phyloP scores from a whole-genome alignment of 208 protist species.

The Crithidia brevicula region DNA sequence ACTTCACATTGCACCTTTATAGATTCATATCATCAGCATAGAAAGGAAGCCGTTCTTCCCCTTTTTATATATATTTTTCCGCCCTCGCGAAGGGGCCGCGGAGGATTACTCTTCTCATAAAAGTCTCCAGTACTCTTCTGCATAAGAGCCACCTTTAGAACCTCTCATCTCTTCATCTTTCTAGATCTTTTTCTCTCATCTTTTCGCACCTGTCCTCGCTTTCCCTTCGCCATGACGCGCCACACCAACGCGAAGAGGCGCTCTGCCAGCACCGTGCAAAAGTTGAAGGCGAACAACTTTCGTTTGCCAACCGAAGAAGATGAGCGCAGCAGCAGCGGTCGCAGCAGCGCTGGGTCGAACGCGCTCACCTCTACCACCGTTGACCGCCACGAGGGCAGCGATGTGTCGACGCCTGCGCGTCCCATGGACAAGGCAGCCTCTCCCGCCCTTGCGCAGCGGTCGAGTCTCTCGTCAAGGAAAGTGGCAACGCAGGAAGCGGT shows the following conservation, averaged over 20 bases:
- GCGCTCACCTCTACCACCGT: constrained; percentile 12
- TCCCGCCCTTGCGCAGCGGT: too few relatives aligned
- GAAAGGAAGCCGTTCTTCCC: not conserved
- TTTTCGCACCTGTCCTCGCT: not conserved
- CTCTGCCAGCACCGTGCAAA: not conserved
- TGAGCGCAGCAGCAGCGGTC: not conserved
- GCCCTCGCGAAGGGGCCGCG: too few relatives aligned
- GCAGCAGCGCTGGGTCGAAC: constrained; percentile 16
- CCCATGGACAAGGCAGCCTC: too few relatives aligned
- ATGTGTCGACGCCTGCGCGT: too few relatives aligned
- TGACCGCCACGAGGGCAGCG: not conserved
- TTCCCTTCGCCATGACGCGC: not conserved
- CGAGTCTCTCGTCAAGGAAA: too few relatives aligned
- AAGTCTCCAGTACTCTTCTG: too few relatives aligned
- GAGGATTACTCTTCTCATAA: too few relatives aligned
- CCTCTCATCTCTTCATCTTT: too few relatives aligned
- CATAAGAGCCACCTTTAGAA: too few relatives aligned
- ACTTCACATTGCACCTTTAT: too few relatives aligned
- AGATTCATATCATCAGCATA: too few relatives aligned
- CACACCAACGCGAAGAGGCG: not conserved
- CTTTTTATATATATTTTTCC: too few relatives aligned
- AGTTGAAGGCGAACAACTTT: not conserved
- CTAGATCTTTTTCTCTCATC: not conserved
- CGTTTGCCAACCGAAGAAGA: not conserved
- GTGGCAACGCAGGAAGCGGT: not conserved